phyloP scores from a whole-genome alignment of 2,329 filamentous ascomycete species.

The Colletotrichum godetiae region DNA sequence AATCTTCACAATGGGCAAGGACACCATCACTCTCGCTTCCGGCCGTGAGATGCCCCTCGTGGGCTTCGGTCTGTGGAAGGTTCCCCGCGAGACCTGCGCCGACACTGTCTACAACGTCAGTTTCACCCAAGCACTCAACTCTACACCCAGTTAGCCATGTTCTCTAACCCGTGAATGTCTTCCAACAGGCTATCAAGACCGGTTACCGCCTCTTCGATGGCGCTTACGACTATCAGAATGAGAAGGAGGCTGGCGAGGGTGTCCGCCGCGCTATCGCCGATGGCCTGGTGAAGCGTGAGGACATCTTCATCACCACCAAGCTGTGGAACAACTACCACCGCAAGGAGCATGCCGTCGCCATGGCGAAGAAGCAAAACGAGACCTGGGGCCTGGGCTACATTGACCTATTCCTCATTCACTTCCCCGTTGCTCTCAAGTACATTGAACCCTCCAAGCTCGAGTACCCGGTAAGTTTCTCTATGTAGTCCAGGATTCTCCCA shows the following conservation, averaged over 20 bases:
- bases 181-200: constrained; percentile 57
- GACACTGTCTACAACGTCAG: constrained; percentile 72
- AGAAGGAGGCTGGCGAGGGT: constrained; percentile 73
- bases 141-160: not conserved
- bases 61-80: constrained; percentile 78
- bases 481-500: not conserved
- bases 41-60: constrained; percentile 67
- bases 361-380: constrained; percentile 70
- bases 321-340: constrained; percentile 85
- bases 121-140: not conserved
- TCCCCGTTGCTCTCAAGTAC: constrained; percentile 57
- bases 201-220: constrained; percentile 65
- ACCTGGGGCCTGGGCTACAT: constrained; percentile 74
- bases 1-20: constrained; percentile 40
- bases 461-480: constrained; percentile 46
- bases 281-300: constrained; percentile 75
- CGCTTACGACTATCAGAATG: constrained; percentile 71
- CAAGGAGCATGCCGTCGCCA: constrained; percentile 70
- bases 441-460: constrained; percentile 53
- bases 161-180: not conserved
- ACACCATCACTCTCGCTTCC: constrained; percentile 57
- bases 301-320: constrained; percentile 88
- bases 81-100: constrained; percentile 54
- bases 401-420: constrained; percentile 78
- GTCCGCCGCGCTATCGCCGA: constrained; percentile 67